Percentiles rank a stretch among this genome's conserved stretches.
These are phyloP conservation scores for Hypoxylon sp. DNA, from an alignment of 2,329 filamentous ascomycete genomes.

Conservation along the genomic window DNA sequence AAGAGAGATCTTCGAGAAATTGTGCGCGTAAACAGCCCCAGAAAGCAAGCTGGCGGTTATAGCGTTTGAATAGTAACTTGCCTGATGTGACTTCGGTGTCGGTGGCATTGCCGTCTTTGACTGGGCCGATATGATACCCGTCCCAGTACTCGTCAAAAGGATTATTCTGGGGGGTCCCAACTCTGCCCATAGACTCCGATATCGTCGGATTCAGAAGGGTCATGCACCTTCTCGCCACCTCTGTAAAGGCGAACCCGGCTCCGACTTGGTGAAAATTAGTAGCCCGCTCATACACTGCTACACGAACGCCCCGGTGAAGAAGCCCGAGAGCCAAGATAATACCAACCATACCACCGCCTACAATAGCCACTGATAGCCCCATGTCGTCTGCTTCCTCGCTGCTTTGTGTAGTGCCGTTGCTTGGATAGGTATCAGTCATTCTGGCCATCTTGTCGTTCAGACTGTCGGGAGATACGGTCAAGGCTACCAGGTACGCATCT, in stretches of 20 bases:
- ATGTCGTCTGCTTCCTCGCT: neutral
- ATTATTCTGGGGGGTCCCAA: conserved; percentile 4
- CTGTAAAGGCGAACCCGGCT: conserved; percentile 36
- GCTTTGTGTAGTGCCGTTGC: neutral
- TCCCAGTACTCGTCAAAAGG: conserved; percentile 25
- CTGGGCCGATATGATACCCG: conserved; percentile 20
- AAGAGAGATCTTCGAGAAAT: conserved; percentile 57
- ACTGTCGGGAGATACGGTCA: neutral
- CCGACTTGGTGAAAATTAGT: conserved; percentile 29
- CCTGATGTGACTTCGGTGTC: neutral
- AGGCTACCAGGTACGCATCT: neutral
- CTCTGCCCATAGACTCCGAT: conserved; percentile 9
- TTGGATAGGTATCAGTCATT: neutral
- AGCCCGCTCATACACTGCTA: conserved; percentile 30
- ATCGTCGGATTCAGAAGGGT: conserved; percentile 15
- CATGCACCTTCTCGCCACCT: conserved; percentile 18
- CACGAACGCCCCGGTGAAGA: conserved; percentile 7
- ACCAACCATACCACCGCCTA: conserved; percentile 36
- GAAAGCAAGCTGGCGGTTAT: conserved; percentile 4
- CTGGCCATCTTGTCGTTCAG: neutral
- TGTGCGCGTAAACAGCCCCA: conserved; percentile 52
- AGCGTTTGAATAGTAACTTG: conserved; percentile 1
- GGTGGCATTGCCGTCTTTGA: neutral
- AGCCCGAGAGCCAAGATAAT: conserved; percentile 27
- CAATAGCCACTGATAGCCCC: conserved; percentile 13